Conservation (phyloP, 2,329 filamentous ascomycete species). For the Microascus cirrosus region DNA sequence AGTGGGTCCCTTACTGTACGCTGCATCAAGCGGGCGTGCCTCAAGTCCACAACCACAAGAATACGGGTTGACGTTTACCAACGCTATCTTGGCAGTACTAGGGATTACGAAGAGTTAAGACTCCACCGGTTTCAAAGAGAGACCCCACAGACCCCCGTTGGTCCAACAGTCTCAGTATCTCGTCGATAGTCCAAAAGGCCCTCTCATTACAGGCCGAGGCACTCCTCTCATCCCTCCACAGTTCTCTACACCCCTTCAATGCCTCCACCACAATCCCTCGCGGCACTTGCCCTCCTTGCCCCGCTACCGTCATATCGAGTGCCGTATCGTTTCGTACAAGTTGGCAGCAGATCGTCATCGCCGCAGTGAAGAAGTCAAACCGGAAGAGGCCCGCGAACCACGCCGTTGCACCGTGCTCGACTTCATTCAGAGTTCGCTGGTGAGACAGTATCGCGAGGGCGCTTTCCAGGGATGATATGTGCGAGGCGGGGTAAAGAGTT, state of each 20-base stretch:
- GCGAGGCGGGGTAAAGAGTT: conserved; percentile 19
- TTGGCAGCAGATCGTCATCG: conserved; percentile 20
- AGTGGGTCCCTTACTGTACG: too few relatives aligned
- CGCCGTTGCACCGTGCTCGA: conserved; percentile 13
- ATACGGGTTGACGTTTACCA: too few relatives aligned
- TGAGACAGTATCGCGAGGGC: conserved; percentile 21
- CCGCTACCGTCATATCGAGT: not conserved
- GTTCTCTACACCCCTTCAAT: conserved; percentile 8
- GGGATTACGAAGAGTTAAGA: too few relatives aligned
- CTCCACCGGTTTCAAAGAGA: too few relatives aligned
- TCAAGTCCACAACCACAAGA: too few relatives aligned
- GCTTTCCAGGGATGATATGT: conserved; percentile 25
- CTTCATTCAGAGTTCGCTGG: conserved; percentile 20
- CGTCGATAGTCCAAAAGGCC: conserved; percentile 6
- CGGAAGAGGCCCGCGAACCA: conserved; percentile 21
- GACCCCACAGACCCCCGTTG: too few relatives aligned
- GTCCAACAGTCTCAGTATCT: not conserved
- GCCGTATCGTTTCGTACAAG: conserved; percentile 19
- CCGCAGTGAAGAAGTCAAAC: conserved; percentile 23
- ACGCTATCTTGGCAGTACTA: too few relatives aligned
- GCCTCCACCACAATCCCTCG: conserved; percentile 8
- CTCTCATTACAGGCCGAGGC: conserved; percentile 7
- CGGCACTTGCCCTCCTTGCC: not conserved
- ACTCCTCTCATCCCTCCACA: conserved; percentile 7
- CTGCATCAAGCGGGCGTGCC: too few relatives aligned